Evolutionary conservation across 495 filamentous ascomycete species (phyloP).

Genomic region (Lineolata rhizophorae): DNA sequence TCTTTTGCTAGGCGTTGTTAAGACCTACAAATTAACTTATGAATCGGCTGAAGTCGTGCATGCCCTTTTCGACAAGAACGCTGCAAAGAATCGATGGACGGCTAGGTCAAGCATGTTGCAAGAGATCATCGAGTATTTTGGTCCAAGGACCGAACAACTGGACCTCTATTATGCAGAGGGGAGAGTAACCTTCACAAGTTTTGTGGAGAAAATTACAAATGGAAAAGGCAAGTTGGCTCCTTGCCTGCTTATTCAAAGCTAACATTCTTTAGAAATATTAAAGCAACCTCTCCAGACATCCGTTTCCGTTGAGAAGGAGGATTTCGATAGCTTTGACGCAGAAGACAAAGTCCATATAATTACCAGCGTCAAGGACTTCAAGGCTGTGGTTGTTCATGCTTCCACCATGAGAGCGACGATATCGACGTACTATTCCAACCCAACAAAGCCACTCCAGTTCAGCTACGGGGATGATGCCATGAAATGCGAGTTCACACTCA

Average conservation of each 20-base stretch:
- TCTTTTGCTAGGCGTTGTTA: slow-evolving; percentile 51
- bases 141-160: slow-evolving; percentile 70
- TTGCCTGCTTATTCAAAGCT: slow-evolving; percentile 2
- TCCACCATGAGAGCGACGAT: slow-evolving; percentile 48
- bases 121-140: slow-evolving; percentile 83
- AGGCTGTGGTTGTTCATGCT: slow-evolving; percentile 70
- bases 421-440: slow-evolving; percentile 56
- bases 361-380: slow-evolving; percentile 88
- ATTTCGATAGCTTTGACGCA: slow-evolving; percentile 66
- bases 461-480: slow-evolving; percentile 55
- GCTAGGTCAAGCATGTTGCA: slow-evolving; percentile 53
- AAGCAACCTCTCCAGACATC: slow-evolving; percentile 89
- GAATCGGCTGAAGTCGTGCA: slow-evolving; percentile 64
- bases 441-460: slow-evolving; percentile 65
- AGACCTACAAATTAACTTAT: slow-evolving; percentile 81
- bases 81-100: slow-evolving; percentile 53
- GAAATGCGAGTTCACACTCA: slow-evolving; percentile 69
- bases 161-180: slow-evolving; percentile 61
- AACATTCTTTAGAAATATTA: slow-evolving; percentile 40
- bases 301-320: slow-evolving; percentile 62
- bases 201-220: slow-evolving; percentile 71
- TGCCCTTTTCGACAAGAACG: slow-evolving; percentile 58
- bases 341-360: slow-evolving; percentile 67
- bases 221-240: slow-evolving; percentile 39
- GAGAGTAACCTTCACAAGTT: slow-evolving; percentile 68